These are phyloP conservation scores for Sideroxylon spinosum DNA, from an alignment of 179 eudicot genomes.

Conservation along the genomic window DNA sequence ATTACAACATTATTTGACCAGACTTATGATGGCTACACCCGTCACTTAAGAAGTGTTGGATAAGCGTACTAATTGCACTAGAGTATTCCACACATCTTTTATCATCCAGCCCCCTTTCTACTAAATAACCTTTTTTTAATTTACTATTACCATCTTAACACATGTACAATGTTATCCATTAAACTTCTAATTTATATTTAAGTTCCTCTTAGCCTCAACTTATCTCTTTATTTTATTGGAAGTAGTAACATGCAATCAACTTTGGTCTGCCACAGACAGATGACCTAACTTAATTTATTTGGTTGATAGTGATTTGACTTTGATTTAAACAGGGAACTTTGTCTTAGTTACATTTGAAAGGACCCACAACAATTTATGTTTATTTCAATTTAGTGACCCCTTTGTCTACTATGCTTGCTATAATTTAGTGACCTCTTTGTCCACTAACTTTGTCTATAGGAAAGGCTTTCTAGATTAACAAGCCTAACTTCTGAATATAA, in stretches of 20 bases:
- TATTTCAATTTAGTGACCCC: conserved; percentile 23
- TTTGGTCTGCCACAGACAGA: conserved; percentile 22
- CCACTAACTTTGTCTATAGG: conserved; percentile 19
- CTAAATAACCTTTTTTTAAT: background rate
- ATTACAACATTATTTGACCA: conserved; percentile 10
- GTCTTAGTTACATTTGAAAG: conserved; percentile 20
- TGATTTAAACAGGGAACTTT: conserved; percentile 27
- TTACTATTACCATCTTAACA: conserved; percentile 17
- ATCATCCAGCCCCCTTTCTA: background rate
- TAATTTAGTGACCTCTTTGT: conserved; percentile 19
- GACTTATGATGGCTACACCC: background rate
- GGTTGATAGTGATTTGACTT: conserved; percentile 31
- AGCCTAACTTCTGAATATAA: conserved; percentile 13
- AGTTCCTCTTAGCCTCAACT: conserved; percentile 13
- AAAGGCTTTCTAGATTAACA: conserved; percentile 13
- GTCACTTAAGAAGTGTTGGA: background rate
- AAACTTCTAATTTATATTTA: conserved; percentile 6
- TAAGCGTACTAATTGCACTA: background rate
- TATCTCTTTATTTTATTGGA: conserved; percentile 8
- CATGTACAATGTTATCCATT: conserved; percentile 19
- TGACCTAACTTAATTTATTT: conserved; percentile 22
- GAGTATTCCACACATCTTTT: conserved; percentile 1
- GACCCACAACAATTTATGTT: conserved; percentile 30
- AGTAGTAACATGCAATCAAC: conserved; percentile 11
- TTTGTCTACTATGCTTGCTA: no score